Base-by-base conservation (phyloP, 495 filamentous ascomycete species). In the Amorphotheca resinae region DNA sequence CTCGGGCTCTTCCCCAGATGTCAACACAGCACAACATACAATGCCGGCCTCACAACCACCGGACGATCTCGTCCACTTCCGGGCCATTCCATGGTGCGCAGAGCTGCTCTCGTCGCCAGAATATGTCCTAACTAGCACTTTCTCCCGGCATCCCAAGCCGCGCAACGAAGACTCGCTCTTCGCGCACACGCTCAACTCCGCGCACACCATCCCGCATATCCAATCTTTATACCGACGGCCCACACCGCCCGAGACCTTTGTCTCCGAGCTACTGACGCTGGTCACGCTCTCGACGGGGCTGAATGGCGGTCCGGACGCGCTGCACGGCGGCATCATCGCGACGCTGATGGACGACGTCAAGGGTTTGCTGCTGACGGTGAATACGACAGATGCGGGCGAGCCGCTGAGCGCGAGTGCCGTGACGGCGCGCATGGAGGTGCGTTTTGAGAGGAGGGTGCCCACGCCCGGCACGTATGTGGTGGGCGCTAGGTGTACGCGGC, bases 311-410 rank as follows among this genome's bases (percentile, higher is more conserved):
- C 59, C 69, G n/a, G 58, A 65, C 12, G 63, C 74, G 17, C 61
- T 66, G 22, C 78, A 83, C 54, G 79, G 78, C 14, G 79, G 76
- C 15, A 65, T 79, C 32, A 64, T 76, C 15, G 66, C 66, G n/a
- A 67, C 72, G 1, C 57, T 84, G 18, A 50, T 83, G 22, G 76
- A 80, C 46, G 72, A 77, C 48, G 57, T 59, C 4, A 67, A 70
- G 51, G 75, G 76, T 0, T 60, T 71, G 9, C 45, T 77, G 9
- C 53, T 73, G 4, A 54, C 61, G 11, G 39, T 64, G n/a, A 76
- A 74, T 49, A 49, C 65, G 42, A 54, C 54, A 17, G 44, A 54
- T 1, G 36, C 26, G 11, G 39, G 25, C 6, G 8, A 14, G 1
- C 41, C 39, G 15, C 33, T 41, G 16, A 45, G 45, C 5, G n/a